phyloP scores from a whole-genome alignment of 2,329 filamentous ascomycete species.

The Talaromyces sp. region DNA sequence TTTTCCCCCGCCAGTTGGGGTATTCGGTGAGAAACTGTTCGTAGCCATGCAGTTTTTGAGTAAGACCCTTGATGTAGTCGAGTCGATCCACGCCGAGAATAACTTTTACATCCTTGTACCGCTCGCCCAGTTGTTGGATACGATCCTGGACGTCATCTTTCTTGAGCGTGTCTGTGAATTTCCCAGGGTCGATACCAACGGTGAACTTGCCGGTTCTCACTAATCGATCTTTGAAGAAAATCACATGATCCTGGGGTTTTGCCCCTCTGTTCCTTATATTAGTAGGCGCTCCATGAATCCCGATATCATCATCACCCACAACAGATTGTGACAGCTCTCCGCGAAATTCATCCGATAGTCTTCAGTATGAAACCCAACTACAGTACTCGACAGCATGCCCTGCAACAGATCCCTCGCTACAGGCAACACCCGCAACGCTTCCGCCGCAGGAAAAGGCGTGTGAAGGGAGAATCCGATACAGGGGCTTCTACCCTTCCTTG shows the following conservation, averaged over 20 bases:
- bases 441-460: constrained; percentile 87
- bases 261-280: constrained; percentile 24
- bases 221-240: constrained; percentile 77
- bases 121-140: constrained; percentile 70
- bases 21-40: constrained; percentile 90
- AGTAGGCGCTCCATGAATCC: not conserved
- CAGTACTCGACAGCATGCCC: constrained; percentile 78
- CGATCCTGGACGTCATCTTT: constrained; percentile 74
- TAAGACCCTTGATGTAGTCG: constrained; percentile 95
- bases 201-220: constrained; percentile 86
- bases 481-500: constrained; percentile 67
- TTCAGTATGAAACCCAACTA: constrained; percentile 98
- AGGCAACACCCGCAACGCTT: constrained; percentile 87
- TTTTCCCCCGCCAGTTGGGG: constrained; percentile 88
- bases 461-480: constrained; percentile 96
- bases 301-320: constrained; percentile 47
- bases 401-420: constrained; percentile 78
- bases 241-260: constrained; percentile 67
- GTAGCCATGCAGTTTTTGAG: constrained; percentile 87
- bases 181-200: constrained; percentile 92
- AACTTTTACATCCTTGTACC: constrained; percentile 84
- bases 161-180: constrained; percentile 77
- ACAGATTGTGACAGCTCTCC: constrained; percentile 79
- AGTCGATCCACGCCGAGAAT: constrained; percentile 91
- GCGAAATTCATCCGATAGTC: constrained; percentile 91